Percentiles rank a stretch among this genome's conserved stretches.
These are phyloP conservation scores for Begonia loranthoides DNA, from an alignment of 306 rosid species.

Conservation along the genomic window DNA sequence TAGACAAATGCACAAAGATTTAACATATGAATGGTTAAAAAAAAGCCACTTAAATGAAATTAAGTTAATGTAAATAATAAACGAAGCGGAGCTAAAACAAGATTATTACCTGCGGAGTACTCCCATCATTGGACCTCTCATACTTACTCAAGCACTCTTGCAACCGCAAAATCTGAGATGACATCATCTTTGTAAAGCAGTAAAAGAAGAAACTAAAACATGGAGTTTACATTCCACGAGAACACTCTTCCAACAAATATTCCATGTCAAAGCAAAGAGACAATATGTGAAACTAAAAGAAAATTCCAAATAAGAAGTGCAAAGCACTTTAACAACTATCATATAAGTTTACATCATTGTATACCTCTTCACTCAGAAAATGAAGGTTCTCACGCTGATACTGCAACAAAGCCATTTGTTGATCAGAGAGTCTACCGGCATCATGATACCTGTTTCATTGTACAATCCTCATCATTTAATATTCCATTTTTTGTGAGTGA, in stretches of 20 bases:
- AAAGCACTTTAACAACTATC: no score
- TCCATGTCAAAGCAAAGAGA: background rate
- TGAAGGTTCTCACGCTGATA: conserved; percentile 98
- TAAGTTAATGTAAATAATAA: no score
- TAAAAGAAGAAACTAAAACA: conserved; percentile 3
- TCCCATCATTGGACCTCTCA: conserved; percentile 74
- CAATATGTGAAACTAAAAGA: no score
- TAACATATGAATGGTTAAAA: no score
- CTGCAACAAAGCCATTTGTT: conserved; percentile 99
- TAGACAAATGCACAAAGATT: no score
- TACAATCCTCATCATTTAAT: conserved; percentile 12
- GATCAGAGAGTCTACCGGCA: conserved; percentile 87
- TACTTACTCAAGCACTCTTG: conserved; percentile 88
- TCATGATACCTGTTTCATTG: conserved; percentile 65
- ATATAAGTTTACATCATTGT: conserved; percentile 8
- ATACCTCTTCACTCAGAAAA: conserved; percentile 96
- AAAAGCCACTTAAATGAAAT: no score
- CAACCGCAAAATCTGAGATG: conserved; percentile 71
- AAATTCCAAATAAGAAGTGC: background rate
- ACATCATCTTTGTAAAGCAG: conserved; percentile 10
- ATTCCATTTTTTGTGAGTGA: no score
- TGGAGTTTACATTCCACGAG: background rate
- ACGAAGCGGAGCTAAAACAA: no score
- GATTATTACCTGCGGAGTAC: conserved; percentile 75
- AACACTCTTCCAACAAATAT: background rate